Conservation (phyloP, 306 rosid genomes). For the Rosa lucieae region DNA sequence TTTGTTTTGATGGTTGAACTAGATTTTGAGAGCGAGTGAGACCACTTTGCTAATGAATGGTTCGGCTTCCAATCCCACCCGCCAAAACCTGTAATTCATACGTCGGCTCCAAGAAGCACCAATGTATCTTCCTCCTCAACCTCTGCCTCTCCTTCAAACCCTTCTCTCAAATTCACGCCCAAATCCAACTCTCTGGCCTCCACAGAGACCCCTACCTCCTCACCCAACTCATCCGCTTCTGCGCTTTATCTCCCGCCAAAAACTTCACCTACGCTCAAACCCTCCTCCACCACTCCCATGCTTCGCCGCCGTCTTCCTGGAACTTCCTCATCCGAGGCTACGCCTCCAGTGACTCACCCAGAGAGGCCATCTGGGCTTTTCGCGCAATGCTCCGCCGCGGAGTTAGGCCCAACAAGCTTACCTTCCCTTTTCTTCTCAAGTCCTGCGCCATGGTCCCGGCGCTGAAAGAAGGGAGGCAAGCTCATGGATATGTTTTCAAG, state of each 20-base stretch:
- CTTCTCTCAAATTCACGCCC: conserved; percentile 66
- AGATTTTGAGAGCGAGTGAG: not conserved
- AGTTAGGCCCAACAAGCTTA: conserved; percentile 55
- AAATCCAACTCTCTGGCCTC: conserved; percentile 51
- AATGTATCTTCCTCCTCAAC: conserved; percentile 54
- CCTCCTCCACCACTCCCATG: conserved; percentile 35
- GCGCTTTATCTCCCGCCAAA: conserved; percentile 48
- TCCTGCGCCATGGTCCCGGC: conserved; percentile 45
- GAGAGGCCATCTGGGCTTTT: conserved; percentile 52
- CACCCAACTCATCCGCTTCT: conserved; percentile 61
- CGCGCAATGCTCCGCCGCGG: conserved; percentile 53
- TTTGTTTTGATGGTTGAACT: too few species aligned
- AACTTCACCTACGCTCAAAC: conserved; percentile 52
- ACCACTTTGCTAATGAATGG: conserved; percentile 38
- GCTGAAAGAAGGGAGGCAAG: conserved; percentile 62
- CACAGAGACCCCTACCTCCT: conserved; percentile 45
- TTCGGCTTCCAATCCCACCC: conserved; percentile 32
- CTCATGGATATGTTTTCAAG: conserved; percentile 58
- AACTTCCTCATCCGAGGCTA: conserved; percentile 76
- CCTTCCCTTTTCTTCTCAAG: conserved; percentile 74
- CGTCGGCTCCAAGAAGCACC: conserved; percentile 43
- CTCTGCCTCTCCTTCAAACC: conserved; percentile 47
- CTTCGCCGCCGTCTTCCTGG: conserved; percentile 57
- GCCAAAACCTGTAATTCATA: conserved; percentile 4
- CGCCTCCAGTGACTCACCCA: conserved; percentile 49